Evolutionary conservation across 768 basidiomycete genomes (phyloP), one percentile per base, ranked within the genome.

Genomic region (Hygrocybe punicea): DNA sequence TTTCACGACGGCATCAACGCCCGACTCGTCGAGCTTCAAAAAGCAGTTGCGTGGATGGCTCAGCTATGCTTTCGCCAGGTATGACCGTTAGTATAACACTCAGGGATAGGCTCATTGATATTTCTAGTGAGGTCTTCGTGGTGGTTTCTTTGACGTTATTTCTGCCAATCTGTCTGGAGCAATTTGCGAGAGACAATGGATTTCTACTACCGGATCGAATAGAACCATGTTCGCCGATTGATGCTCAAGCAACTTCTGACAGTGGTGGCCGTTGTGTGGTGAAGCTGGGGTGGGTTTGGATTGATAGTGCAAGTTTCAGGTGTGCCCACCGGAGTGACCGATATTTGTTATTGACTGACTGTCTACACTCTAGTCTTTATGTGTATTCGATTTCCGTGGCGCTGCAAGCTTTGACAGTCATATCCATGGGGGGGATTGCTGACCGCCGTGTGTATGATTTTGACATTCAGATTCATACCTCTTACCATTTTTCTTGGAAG

Each of bases 231-330:
- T 70, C 74, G 9, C 17, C 59, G 6, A 58, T 69, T 3, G 46
- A 62, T 5, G 60, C 60, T n/a, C 56, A 59, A 14, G 54, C 64
- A 6, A 64, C 58, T 51, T 52, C 46, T 19, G 11, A 4, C 21
- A 23, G 17, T 10, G 70, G 73, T 6, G 78, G 70, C 14, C 79
- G 88, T 24, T 96, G 93, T 70, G 89, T 87, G 4, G 92, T 94
- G 23, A 84, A 84, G 67, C 76, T 96, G 55, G 85, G 84, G 1
- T 92, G 92, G 83, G 58, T 77, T 1, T 96, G 93, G 93, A 82
- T 95, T 50, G 94, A 96, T 66, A 92, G 80, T 11, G 93, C 94
- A 2, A 93, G 92, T 66, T 96, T 93, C 69, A 94, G 92, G 93
- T 91, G 93, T 91, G 51, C 40, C 81, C 65, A 1, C 7, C 33